Evolutionary conservation across 768 basidiomycete genomes (phyloP).

Genomic region (Trametes cingulata): DNA sequence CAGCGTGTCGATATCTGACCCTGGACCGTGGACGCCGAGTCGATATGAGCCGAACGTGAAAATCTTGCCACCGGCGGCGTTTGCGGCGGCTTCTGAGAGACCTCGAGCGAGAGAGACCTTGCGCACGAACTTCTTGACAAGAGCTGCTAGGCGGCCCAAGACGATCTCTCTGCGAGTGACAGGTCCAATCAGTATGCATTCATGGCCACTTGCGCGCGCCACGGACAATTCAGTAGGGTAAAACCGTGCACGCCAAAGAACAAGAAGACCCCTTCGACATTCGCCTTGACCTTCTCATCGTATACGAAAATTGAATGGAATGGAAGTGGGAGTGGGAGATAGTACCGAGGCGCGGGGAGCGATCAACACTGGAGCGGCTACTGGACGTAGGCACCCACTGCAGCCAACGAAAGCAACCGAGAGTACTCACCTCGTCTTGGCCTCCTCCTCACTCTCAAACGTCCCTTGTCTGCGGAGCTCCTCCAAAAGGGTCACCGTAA

Average conservation of each 20-base stretch:
- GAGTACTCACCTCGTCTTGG: conserved; percentile 75
- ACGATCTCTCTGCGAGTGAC: conserved; percentile 76
- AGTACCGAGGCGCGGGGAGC: not conserved
- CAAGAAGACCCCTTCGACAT: not conserved
- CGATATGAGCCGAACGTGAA: conserved; percentile 99
- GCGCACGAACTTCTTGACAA: conserved; percentile 93
- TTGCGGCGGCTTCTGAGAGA: conserved; percentile 84
- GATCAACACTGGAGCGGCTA: not conserved
- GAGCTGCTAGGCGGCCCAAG: conserved; percentile 81
- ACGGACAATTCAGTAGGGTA: not conserved
- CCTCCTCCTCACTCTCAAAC: conserved; percentile 88
- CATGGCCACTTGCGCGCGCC: not conserved
- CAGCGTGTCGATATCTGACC: conserved; percentile 96
- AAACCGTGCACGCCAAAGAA: not conserved
- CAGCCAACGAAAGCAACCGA: not conserved
- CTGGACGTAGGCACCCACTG: not conserved
- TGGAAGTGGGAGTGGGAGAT: not conserved
- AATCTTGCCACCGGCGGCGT: conserved; percentile 94
- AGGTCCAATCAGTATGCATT: conserved; percentile 5
- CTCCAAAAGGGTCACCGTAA: conserved; percentile 85
- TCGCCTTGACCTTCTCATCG: too few species aligned
- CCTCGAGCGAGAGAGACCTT: conserved; percentile 77
- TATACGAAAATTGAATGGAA: too few species aligned
- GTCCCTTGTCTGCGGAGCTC: conserved; percentile 84
- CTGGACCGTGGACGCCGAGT: conserved; percentile 94